These are phyloP conservation scores for Diaporthe aspalathi DNA, from an alignment of 2,329 filamentous ascomycete species.

Conservation along the genomic window DNA sequence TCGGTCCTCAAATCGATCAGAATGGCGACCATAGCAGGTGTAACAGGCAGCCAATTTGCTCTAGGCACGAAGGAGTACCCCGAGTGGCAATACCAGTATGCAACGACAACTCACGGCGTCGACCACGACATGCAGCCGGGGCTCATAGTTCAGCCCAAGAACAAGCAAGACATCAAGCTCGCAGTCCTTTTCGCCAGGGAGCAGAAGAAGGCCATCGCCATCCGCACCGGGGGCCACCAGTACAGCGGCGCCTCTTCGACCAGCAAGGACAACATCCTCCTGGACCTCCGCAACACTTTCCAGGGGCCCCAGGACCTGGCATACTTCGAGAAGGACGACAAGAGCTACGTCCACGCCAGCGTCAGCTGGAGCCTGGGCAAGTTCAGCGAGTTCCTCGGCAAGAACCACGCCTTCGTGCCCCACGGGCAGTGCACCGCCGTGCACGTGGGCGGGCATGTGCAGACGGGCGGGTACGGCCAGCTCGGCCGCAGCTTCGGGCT, in stretches of 20 bases:
- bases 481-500: constrained; percentile 63
- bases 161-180: constrained; percentile 55
- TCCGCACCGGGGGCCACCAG: constrained; percentile 61
- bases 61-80: constrained; percentile 7
- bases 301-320: constrained; percentile 47
- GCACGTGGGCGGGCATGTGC: constrained; percentile 59
- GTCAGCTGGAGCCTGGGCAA: constrained; percentile 56
- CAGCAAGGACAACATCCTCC: constrained; percentile 56
- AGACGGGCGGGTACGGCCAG: constrained; percentile 61
- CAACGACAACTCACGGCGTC: constrained; percentile 53
- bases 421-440: constrained; percentile 59
- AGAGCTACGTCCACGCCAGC: constrained; percentile 52
- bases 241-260: constrained; percentile 63
- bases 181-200: constrained; percentile 55
- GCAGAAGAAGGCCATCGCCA: constrained; percentile 55
- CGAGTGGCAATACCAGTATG: constrained; percentile 56
- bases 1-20: neutral
- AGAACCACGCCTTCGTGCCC: constrained; percentile 57
- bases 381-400: constrained; percentile 55
- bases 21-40: constrained; percentile 33
- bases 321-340: constrained; percentile 49
- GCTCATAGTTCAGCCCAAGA: constrained; percentile 57
- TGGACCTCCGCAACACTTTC: constrained; percentile 57
- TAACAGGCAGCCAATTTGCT: constrained; percentile 30
- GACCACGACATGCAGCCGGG: constrained; percentile 57